These are phyloP conservation scores for Mycosphaerella arachidis DNA, from an alignment of 2,329 filamentous ascomycete genomes.

Conservation along the genomic window DNA sequence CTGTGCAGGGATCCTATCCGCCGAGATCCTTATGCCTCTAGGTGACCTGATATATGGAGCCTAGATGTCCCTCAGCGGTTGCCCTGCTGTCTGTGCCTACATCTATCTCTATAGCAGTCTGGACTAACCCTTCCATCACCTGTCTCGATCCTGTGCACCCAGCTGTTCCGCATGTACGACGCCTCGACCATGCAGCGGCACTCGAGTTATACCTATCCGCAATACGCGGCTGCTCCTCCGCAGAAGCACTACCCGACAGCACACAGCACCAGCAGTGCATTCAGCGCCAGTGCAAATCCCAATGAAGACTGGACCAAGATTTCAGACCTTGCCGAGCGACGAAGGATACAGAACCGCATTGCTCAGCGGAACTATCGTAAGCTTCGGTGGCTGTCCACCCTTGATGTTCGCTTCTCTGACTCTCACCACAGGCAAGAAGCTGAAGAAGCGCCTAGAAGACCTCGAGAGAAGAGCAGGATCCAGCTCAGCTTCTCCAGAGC, in stretches of 20 bases:
- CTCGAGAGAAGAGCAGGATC: conserved; percentile 72
- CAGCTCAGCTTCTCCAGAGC: conserved; percentile 56
- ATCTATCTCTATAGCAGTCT: conserved; percentile 7
- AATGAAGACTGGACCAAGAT: conserved; percentile 99
- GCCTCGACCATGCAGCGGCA: conserved; percentile 41
- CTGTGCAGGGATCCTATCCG: conserved; percentile 19
- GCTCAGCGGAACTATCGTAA: conserved; percentile 95
- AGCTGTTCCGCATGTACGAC: conserved; percentile 22
- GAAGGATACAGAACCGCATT: conserved; percentile 95
- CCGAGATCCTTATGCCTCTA: conserved; percentile 16
- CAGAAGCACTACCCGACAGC: conserved; percentile 62
- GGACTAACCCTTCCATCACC: neutral
- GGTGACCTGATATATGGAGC: conserved; percentile 23
- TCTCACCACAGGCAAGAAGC: conserved; percentile 68
- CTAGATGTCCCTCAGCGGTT: conserved; percentile 16
- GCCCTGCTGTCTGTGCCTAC: conserved; percentile 6
- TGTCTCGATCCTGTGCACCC: neutral
- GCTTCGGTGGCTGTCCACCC: conserved; percentile 32
- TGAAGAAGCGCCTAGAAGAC: conserved; percentile 83
- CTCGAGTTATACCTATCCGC: conserved; percentile 41
- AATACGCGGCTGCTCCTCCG: conserved; percentile 35
- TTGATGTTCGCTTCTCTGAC: conserved; percentile 19
- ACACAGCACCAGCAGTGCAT: conserved; percentile 85
- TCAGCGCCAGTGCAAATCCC: conserved; percentile 88
- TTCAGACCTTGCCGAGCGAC: conserved; percentile 88